These are phyloP conservation scores for Malassezia brasiliensis DNA, from an alignment of 1,284 basidiomycete genomes.

Conservation along the genomic window DNA sequence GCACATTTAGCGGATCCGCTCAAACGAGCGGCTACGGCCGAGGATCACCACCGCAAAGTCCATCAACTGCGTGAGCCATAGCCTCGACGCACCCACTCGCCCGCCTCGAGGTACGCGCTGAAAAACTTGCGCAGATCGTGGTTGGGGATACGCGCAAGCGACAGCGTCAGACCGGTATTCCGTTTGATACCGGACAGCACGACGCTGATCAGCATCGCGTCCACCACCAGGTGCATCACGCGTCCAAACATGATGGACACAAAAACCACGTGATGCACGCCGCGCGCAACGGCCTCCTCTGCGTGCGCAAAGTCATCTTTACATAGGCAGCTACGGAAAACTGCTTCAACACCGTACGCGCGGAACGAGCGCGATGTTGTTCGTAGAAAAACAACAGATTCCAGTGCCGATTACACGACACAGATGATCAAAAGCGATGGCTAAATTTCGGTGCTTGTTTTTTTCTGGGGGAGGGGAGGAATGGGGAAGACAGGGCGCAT, in stretches of 20 bases:
- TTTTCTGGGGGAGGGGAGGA: too few relatives aligned
- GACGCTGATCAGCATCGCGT: conserved; percentile 42
- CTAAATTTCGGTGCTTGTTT: too few relatives aligned
- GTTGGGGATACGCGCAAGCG: conserved; percentile 32
- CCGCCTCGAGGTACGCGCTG: conserved; percentile 41
- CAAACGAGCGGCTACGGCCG: conserved; percentile 42
- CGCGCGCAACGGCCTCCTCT: too few relatives aligned
- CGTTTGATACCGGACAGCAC: conserved; percentile 43
- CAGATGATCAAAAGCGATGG: too few relatives aligned
- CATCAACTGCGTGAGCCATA: conserved; percentile 26
- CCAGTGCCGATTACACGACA: too few relatives aligned
- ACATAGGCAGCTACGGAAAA: too few relatives aligned
- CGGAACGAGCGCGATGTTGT: too few relatives aligned
- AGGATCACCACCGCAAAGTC: conserved; percentile 43
- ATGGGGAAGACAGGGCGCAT: too few relatives aligned
- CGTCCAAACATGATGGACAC: conserved; percentile 36
- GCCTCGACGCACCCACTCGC: conserved; percentile 41
- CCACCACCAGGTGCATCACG: conserved; percentile 38
- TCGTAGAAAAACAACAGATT: too few relatives aligned
- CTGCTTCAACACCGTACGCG: too few relatives aligned
- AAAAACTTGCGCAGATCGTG: conserved; percentile 41
- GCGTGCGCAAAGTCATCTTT: too few relatives aligned
- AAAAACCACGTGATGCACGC: background rate
- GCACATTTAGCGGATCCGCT: conserved; percentile 32
- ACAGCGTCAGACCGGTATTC: conserved; percentile 40